phyloP scores from a whole-genome alignment of 2,329 filamentous ascomycete species.

The Sporothrix variecibatus region DNA sequence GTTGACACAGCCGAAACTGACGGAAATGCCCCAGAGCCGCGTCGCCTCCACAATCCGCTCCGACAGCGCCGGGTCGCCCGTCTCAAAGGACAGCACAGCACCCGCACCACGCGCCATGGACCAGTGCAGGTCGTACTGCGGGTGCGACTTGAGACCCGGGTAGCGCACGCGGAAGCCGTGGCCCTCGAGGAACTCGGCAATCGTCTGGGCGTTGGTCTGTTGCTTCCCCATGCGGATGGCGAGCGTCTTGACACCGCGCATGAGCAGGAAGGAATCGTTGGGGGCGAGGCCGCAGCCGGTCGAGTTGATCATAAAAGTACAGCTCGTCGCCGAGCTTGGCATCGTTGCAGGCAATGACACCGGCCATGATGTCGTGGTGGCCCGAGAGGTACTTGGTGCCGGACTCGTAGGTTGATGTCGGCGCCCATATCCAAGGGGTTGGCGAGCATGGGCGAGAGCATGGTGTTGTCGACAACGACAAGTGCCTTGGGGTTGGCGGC shows the following conservation, averaged over 20 bases:
- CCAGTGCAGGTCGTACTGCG: slow-evolving; percentile 95
- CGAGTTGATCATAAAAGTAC: slow-evolving; percentile 96
- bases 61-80: slow-evolving; percentile 77
- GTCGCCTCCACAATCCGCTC: slow-evolving; percentile 94
- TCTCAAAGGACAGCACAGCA: slow-evolving; percentile 94
- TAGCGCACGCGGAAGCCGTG: slow-evolving; percentile 95
- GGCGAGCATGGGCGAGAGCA: slow-evolving; percentile 92
- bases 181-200: slow-evolving; percentile 87
- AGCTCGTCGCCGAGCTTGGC: slow-evolving; percentile 79
- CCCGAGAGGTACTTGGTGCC: slow-evolving; percentile 98
- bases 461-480: slow-evolving; percentile 96
- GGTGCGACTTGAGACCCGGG: slow-evolving; percentile 89
- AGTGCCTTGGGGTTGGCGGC: slow-evolving; percentile 75
- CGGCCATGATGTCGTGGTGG: slow-evolving; percentile 98
- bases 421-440: slow-evolving; percentile 94
- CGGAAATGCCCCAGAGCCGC: slow-evolving; percentile 89
- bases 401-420: slow-evolving; percentile 95
- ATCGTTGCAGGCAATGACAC: slow-evolving; percentile 91
- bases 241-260: slow-evolving; percentile 93
- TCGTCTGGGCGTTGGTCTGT: slow-evolving; percentile 85
- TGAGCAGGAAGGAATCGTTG: slow-evolving; percentile 93
- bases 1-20: slow-evolving; percentile 98
- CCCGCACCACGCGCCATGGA: slow-evolving; percentile 92
- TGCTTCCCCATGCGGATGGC: slow-evolving; percentile 99
- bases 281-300: slow-evolving; percentile 92